Percentiles rank a stretch among this genome's conserved stretches.
These are phyloP conservation scores for Priceomyces carsonii DNA, from an alignment of 805 yeast species.

Conservation along the genomic window DNA sequence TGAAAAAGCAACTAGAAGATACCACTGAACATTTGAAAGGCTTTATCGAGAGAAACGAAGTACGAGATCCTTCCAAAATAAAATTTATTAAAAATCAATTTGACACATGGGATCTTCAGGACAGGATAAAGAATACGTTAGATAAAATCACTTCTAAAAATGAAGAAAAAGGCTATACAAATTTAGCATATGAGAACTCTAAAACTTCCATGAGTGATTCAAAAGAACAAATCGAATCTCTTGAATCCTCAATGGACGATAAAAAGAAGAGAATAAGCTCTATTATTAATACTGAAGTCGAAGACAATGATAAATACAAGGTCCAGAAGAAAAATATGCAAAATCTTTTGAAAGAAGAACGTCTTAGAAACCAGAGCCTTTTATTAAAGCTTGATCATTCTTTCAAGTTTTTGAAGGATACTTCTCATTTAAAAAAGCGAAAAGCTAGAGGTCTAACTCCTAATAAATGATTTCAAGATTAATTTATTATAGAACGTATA, in stretches of 20 bases:
- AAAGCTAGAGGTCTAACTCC: slow-evolving; percentile 43
- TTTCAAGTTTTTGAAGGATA: slow-evolving; percentile 35
- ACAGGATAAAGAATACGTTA: slow-evolving; percentile 44
- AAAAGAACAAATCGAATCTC: slow-evolving; percentile 24
- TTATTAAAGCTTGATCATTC: slow-evolving; percentile 31
- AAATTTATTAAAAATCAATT: slow-evolving; percentile 37
- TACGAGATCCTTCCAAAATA: slow-evolving; percentile 13
- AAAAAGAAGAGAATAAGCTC: slow-evolving; percentile 19
- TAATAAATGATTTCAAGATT: slow-evolving; percentile 12
- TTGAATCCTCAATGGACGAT: slow-evolving; percentile 17
- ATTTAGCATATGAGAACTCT: slow-evolving; percentile 57
- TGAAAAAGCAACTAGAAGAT: slow-evolving; percentile 21
- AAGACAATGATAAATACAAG: slow-evolving; percentile 20
- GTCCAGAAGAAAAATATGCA: slow-evolving; percentile 18
- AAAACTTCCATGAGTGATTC: slow-evolving; percentile 49
- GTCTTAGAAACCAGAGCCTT: slow-evolving; percentile 21
- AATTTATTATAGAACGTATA: slow-evolving; percentile 49
- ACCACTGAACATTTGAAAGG: slow-evolving; percentile 30
- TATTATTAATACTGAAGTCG: slow-evolving; percentile 20
- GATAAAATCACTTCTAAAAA: slow-evolving; percentile 45
- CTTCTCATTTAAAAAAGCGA: slow-evolving; percentile 42
- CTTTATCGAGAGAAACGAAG: slow-evolving; percentile 21
- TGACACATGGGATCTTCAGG: slow-evolving; percentile 46
- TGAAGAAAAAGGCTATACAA: slow-evolving; percentile 67
- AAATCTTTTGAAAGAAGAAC: slow-evolving; percentile 24